These are phyloP conservation scores for Akebia trifoliata DNA, from an alignment of 164 flowering plant genomes.

Conservation along the genomic window DNA sequence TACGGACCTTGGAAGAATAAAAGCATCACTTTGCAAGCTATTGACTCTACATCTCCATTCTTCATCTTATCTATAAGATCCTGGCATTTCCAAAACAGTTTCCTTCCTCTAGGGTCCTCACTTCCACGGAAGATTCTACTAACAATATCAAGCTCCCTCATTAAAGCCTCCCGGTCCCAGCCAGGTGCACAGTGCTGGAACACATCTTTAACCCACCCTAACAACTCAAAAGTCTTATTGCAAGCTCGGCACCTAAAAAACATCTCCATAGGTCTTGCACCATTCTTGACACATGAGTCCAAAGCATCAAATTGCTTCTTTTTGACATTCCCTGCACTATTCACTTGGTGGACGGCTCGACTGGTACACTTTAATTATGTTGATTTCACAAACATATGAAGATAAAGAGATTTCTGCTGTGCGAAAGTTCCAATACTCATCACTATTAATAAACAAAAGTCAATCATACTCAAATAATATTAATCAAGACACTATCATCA, in stretches of 20 bases:
- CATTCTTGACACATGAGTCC: conserved; percentile 69
- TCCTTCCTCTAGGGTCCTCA: conserved; percentile 82
- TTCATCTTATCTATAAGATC: conserved; percentile 81
- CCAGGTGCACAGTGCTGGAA: conserved; percentile 95
- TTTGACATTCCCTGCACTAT: conserved; percentile 6
- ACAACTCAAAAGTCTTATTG: conserved; percentile 76
- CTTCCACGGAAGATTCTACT: conserved; percentile 87
- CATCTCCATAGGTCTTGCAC: conserved; percentile 69
- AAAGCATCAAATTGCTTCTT: conserved; percentile 25
- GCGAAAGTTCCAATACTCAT: conserved; percentile 10
- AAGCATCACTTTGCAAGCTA: conserved; percentile 64
- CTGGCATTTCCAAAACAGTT: conserved; percentile 86
- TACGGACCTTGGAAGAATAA: conserved; percentile 77
- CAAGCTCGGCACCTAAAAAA: conserved; percentile 89
- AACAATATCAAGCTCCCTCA: conserved; percentile 85
- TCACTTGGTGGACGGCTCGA: conserved; percentile 17
- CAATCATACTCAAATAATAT: not conserved
- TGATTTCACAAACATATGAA: not conserved
- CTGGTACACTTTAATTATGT: not conserved
- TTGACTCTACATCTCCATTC: conserved; percentile 59
- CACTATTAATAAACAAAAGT: conserved; percentile 1
- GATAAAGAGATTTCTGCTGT: conserved; percentile 9
- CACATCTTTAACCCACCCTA: conserved; percentile 98
- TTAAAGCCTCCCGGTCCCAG: conserved; percentile 78
- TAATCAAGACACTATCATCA: conserved; percentile 1